A percentile compares a stretch with the other conserved stretches of the same genome.
These are phyloP conservation scores for Scalesia atractyloides DNA, from an alignment of 129 eudicot species.

Conservation along the genomic window DNA sequence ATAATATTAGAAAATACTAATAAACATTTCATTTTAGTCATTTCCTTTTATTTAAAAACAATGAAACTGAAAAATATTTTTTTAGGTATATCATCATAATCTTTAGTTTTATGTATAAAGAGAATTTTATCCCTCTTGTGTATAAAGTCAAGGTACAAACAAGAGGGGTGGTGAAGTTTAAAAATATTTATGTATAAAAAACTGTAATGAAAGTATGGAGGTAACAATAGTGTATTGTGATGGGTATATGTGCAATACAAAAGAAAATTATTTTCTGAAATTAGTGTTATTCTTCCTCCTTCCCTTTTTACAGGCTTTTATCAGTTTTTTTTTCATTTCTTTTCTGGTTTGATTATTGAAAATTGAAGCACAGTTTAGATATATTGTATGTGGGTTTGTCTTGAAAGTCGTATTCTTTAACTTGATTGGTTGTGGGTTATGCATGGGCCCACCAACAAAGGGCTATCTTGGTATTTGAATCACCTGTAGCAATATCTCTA, in stretches of 20 bases:
- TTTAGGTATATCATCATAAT: too few relatives aligned
- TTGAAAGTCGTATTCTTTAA: conserved; percentile 23
- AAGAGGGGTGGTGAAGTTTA: too few relatives aligned
- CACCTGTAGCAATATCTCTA: conserved; percentile 23
- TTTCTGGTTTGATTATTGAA: conserved; percentile 37
- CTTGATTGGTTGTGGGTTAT: conserved; percentile 24
- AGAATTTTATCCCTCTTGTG: too few relatives aligned
- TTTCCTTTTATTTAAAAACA: too few relatives aligned
- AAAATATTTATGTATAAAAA: neutral
- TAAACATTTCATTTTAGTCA: too few relatives aligned
- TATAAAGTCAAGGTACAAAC: too few relatives aligned
- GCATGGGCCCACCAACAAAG: conserved; percentile 24
- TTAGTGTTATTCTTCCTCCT: conserved; percentile 21
- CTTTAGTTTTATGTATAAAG: too few relatives aligned
- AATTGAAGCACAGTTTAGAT: conserved; percentile 32
- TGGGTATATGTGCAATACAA: conserved; percentile 16
- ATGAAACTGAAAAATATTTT: too few relatives aligned
- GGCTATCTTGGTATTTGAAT: conserved; percentile 35
- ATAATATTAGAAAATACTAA: too few relatives aligned
- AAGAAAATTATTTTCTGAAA: conserved; percentile 22
- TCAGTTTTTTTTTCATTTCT: conserved; percentile 26
- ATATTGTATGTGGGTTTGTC: conserved; percentile 32
- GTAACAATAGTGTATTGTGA: conserved; percentile 10
- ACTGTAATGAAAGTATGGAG: conserved; percentile 1
- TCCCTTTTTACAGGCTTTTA: conserved; percentile 34